A percentile compares a stretch with the other conserved stretches of the same genome.
Evolutionary conservation across 768 basidiomycete genomes (phyloP).

Genomic region (Hydnum rufescens): DNA sequence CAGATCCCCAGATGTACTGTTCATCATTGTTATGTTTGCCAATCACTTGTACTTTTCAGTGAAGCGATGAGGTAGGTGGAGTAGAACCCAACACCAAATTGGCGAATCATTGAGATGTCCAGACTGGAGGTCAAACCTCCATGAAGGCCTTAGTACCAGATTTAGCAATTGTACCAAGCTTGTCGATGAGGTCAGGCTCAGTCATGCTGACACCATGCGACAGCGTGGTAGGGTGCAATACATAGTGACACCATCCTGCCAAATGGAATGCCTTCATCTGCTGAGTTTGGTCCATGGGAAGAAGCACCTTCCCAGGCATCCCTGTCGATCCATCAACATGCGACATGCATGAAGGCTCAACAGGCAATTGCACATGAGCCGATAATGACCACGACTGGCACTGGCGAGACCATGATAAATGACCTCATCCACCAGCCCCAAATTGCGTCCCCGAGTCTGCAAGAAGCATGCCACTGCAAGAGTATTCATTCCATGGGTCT

Average conservation of each 20-base stretch:
- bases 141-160: slow-evolving; percentile 94
- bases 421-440: slow-evolving; percentile 42
- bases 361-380: slow-evolving; percentile 36
- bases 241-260: slow-evolving; percentile 77
- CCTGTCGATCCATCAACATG: slow-evolving; percentile 37
- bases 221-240: too few species aligned
- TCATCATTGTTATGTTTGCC: slow-evolving; percentile 99
- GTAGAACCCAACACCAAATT: slow-evolving; percentile 99
- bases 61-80: slow-evolving; percentile 97
- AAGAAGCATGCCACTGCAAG: slow-evolving; percentile 52
- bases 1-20: slow-evolving; percentile 99
- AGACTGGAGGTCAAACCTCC: slow-evolving; percentile 65
- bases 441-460: slow-evolving; percentile 15
- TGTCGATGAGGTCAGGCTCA: slow-evolving; percentile 99
- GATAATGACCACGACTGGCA: slow-evolving; percentile 32
- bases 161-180: slow-evolving; percentile 90
- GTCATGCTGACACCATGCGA: slow-evolving; percentile 99
- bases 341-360: slow-evolving; percentile 36
- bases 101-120: slow-evolving; percentile 72
- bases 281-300: slow-evolving; percentile 11
- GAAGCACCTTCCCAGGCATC: slow-evolving; percentile 18
- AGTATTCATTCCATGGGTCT: slow-evolving; percentile 69
- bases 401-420: slow-evolving; percentile 59
- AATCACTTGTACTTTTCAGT: slow-evolving; percentile 94
- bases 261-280: slow-evolving; percentile 50